Evolutionary conservation across 2,329 filamentous ascomycete species (phyloP), one percentile per base, ranked within the genome.

Genomic region (Fonsecaea pedrosoi): DNA sequence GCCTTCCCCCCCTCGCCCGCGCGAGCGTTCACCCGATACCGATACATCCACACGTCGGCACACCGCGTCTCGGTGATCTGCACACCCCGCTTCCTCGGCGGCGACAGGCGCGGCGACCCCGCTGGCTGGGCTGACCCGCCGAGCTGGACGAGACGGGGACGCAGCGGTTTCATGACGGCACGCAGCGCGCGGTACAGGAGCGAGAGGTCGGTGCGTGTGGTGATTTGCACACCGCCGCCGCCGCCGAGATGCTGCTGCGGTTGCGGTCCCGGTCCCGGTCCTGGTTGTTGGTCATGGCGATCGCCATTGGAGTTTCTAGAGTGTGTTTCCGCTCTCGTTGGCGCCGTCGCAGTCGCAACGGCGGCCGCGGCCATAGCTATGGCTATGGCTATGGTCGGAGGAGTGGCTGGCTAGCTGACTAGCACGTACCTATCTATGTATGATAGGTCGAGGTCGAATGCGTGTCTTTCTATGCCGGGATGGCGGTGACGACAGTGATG

Each of bases 1-100:
- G 34, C n/a, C 8, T 7, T 35, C 34, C 59, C 53, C 21, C 2
- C 18, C 34, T 4, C 32, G n/a, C 8, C 18, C 13, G 60, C 50
- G 37, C 30, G 54, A 4, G 84, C 25, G 25, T 25, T 21, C 21
- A 21, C 21, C 21, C 25, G 25, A 25, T 25, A 67, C 58, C 83
- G 82, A 74, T 84, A 85, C 21, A 84, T 75, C 69, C 78, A 79
- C 12, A 84, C 78, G 54, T 76, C 80, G 48, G 79, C 78, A 12
- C 82, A 76, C 55, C 72, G 74, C 8, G 80, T 77, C 68, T 84
- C 78, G 4, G 68, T 70, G n/a, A 82, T 72, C 8, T 74, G 74
- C 70, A 79, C 80, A 13, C 71, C 73, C 18, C 70, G 69, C 2
- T 73, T 69, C 56, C 76, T 75, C 18, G 76, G 76, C 1, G 79